Base-by-base conservation (phyloP, 2,329 filamentous ascomycete species). In the Sordariomycetes sp. region DNA sequence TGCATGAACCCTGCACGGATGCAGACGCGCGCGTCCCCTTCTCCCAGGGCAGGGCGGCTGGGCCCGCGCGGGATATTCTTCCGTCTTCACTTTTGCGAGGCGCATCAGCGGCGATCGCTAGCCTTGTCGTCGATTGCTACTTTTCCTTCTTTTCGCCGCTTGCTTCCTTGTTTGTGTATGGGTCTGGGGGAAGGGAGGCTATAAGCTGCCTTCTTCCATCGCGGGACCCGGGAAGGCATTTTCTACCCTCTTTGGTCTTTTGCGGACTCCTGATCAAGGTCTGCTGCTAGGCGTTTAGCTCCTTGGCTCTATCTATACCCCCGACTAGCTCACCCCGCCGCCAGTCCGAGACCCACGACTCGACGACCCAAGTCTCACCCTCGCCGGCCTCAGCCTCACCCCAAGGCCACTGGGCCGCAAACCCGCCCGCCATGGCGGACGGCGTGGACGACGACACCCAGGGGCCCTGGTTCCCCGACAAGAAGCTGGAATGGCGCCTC, bases 401-500 rank as follows among this genome's bases (percentile, higher is more conserved):
- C 39, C 28, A n/a, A 17, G 39, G 39, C 20, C 2, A 22, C 13
- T 17, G 10, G 28, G 17, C 45, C 20, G 20, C 45, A n/a, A n/a
- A n/a, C 8, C n/a, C 22, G 10, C 20, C 22, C 48, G 22, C 34
- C 13, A 56, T 56, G 55, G 34, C 55, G 12, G 55, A 56, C n/a
- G 50, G 59, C 42, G 42, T 60, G 28, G 51, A 57, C 34, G 59
- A 57, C 25, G 59, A 59, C 13, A 55, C 55, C 10, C 8, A 52
- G 7, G 55, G 55, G 28, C 48, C 52, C 61, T 76, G 74, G 73
- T 76, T 76, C 59, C 74, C 78, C 8, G 65, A 65, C 36, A 68
- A 68, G 57, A 68, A 66, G 42, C 65, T 66, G 8, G 70, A 69
- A 59, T 84, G 80, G 79, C 74, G 75, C 32, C 73, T 84, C 52